These are phyloP conservation scores for Globisporangium orthogonon DNA, from an alignment of 352 stramenopile species.

Conservation along the genomic window DNA sequence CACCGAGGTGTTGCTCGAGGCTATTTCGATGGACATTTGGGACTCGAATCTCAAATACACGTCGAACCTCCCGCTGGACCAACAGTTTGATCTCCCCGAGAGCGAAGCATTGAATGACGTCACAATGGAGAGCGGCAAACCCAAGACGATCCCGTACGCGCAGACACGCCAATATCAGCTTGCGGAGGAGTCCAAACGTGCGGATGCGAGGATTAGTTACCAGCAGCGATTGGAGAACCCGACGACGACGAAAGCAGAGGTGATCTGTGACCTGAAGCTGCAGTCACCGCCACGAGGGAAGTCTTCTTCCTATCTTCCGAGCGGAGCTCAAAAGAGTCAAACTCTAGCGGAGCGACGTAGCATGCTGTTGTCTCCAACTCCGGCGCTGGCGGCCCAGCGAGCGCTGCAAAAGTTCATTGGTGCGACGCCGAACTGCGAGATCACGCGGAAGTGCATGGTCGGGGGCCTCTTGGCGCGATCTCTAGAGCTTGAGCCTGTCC, in stretches of 20 bases:
- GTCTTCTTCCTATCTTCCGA: background rate
- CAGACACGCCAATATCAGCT: background rate
- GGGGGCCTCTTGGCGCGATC: conserved; percentile 51
- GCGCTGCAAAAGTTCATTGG: conserved; percentile 68
- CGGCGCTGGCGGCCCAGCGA: conserved; percentile 42
- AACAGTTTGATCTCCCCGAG: conserved; percentile 57
- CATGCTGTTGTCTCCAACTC: conserved; percentile 55
- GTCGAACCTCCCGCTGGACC: conserved; percentile 61
- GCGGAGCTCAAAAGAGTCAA: background rate
- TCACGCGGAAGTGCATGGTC: conserved; percentile 70
- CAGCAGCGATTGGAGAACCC: background rate
- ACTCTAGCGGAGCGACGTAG: conserved; percentile 18
- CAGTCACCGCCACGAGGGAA: background rate
- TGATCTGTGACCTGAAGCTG: conserved; percentile 13
- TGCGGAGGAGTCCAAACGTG: conserved; percentile 1
- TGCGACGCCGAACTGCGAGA: conserved; percentile 60
- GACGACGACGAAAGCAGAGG: conserved; percentile 6
- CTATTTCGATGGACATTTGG: conserved; percentile 85
- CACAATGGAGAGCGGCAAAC: background rate
- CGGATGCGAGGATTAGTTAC: background rate
- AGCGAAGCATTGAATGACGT: conserved; percentile 10
- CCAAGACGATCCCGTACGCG: conserved; percentile 1
- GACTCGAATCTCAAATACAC: conserved; percentile 79
- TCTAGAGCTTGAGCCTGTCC: conserved; percentile 52
- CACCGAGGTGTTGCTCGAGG: conserved; percentile 76